Base-by-base conservation (phyloP, 441 rosid genomes). In the Melianthus villosus region DNA sequence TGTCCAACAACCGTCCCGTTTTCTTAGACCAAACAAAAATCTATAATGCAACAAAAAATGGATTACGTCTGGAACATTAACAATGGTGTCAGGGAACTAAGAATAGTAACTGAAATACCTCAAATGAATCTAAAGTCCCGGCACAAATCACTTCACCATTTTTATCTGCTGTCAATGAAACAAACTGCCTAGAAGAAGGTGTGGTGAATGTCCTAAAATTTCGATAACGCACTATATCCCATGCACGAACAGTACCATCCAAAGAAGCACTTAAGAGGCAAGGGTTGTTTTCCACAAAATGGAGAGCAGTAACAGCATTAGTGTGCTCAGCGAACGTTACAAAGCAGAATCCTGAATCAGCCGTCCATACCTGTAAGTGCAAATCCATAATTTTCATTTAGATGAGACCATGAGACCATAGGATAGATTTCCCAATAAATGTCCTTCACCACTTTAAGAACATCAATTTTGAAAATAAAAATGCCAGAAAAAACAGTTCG, bases 21-120 rank as follows among this genome's bases (percentile, higher is more conserved):
- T 84, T 89, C 96, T 81, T 84, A 16, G 98, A 89, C 96, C 98
- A 84, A 48, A 89, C 94, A 62, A 84, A 84, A 47, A 87, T 80
- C 97, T 87, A 65, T 29, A 40, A 22, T 17, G 40, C 35, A 40
- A 42, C 16, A 33, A 46, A 31, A 3, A 43, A 34, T 9, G 33
- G 31, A 22, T 22, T 27, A 18, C 2, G 28, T 39, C 25, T 61
- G 53, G 20, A 32, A 29, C 13, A 22, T 7, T 34, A 37, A 16
- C 7, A 46, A 43, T 20, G 25, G 44, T 25, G 50, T 35, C 11
- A 43, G 12, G 17, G 56, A 26, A 25, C 20, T 16, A 28, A 7
- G 25, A 37, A 39, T 31, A 16, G 26, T 13, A 30, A 17, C 4
- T n/a, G 14, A 19, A 15, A 28, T 56, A 89, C 98, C 96, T 89